Conservation (phyloP, 2,329 filamentous ascomycete species). For the Fusarium sp. region DNA sequence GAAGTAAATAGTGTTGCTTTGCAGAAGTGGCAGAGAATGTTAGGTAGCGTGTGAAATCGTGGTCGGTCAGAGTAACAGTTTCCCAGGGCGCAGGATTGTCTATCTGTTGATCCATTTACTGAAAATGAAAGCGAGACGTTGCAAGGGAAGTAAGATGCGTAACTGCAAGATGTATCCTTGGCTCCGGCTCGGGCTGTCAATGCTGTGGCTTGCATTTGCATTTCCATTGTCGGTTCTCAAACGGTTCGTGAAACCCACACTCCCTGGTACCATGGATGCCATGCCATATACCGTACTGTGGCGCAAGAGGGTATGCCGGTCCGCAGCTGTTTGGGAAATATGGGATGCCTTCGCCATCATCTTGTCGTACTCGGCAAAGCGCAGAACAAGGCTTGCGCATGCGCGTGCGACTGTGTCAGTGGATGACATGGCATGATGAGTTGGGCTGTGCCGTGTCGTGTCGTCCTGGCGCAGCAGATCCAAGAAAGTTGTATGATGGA, state of each 20-base stretch:
- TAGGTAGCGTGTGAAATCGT: constrained; percentile 1
- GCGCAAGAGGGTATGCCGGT: constrained; percentile 9
- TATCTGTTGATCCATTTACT: not conserved
- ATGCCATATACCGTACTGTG: constrained; percentile 2
- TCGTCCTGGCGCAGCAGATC: constrained; percentile 3
- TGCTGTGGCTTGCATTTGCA: too few relatives aligned
- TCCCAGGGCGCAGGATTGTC: not conserved
- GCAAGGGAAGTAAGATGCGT: too few relatives aligned
- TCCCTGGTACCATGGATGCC: not conserved
- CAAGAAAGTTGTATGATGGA: constrained; percentile 3
- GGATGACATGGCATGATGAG: constrained; percentile 13
- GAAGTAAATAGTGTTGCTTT: not conserved
- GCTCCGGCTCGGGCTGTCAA: not conserved
- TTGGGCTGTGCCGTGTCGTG: constrained; percentile 6
- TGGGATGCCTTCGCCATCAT: constrained; percentile 13
- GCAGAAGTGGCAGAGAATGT: not conserved
- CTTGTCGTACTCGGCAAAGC: constrained; percentile 13
- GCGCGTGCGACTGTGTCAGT: constrained; percentile 6
- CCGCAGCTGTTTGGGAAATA: not conserved
- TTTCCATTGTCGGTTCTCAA: not conserved
- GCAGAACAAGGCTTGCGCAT: constrained; percentile 6
- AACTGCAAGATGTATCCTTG: constrained; percentile 14
- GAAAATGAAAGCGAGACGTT: not conserved
- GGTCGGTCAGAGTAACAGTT: not conserved
- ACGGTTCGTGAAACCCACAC: constrained; percentile 9